Evolutionary conservation across 257 asterid species (phyloP).

Genomic region (Cinchona pubescens): DNA sequence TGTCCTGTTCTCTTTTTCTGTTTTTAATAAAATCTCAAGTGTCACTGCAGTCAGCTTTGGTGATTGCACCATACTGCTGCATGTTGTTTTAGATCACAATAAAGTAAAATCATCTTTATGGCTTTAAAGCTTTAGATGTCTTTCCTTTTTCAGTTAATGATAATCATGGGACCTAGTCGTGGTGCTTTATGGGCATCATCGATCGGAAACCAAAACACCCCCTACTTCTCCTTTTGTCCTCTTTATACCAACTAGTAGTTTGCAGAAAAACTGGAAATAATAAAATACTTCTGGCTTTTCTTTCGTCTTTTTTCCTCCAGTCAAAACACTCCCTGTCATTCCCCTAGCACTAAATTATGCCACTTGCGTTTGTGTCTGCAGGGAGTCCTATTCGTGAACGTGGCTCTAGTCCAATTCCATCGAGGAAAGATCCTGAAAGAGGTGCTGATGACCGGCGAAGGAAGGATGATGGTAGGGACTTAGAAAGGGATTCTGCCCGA

Average conservation of each 20-base stretch:
- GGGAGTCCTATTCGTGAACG: constrained; percentile 60
- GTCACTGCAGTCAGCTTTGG: not conserved
- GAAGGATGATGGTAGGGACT: constrained; percentile 50
- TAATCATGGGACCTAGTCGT: not conserved
- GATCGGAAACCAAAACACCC: not conserved
- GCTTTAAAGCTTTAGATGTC: not conserved
- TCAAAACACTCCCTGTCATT: not conserved
- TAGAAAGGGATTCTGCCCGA: constrained; percentile 35
- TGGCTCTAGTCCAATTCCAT: constrained; percentile 51
- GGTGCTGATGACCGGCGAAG: constrained; percentile 40
- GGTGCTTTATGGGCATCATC: not conserved
- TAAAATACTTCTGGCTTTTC: not conserved
- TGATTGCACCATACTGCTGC: not conserved
- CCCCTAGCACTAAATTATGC: not conserved
- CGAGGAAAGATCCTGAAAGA: constrained; percentile 43
- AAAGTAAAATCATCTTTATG: not conserved
- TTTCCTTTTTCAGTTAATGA: not conserved
- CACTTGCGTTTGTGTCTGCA: constrained; percentile 40
- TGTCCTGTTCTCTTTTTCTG: not conserved
- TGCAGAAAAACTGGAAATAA: not conserved
- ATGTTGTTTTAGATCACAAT: not conserved
- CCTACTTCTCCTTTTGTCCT: not conserved
- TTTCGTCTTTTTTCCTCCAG: not conserved
- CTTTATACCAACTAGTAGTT: not conserved
- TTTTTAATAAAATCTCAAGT: not conserved